Evolutionary conservation across 1,284 basidiomycete species (phyloP), one percentile per base, ranked within the genome.

Genomic region (Porogramme epimiltina): DNA sequence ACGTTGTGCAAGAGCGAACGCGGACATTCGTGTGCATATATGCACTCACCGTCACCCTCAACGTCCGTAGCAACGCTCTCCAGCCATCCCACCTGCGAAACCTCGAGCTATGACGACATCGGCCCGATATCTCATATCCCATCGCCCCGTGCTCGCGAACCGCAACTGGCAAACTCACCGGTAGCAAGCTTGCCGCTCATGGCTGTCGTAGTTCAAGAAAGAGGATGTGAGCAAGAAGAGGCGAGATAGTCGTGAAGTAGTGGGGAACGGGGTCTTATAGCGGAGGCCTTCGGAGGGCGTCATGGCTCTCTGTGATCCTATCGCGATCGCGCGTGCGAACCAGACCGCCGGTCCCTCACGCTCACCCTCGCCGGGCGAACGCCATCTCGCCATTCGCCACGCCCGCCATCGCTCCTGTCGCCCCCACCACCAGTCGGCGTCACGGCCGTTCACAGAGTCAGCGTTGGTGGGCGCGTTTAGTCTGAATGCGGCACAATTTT

Each of bases 131-230:
- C 34, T 31, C 34, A 5, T 16, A 37, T 4, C 15, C 47, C 15
- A 28, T 15, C 49, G 23, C 26, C 16, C 25, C n/a, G 10, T 23
- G 25, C 34, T 8, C 4, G 24, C 28, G n/a, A 31, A 16, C 19
- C 24, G 31, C n/a, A n/a, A 37, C 28, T 8, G 16, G 34, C 8
- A 37, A 5, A 61, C 65, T 54, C 50, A 72, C 70, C 69, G 40
- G 68, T 66, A 36, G 70, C 70, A 24, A 70, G 65, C 52, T 57
- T 66, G 40, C 70, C 70, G 55, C 69, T 70, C 70, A 72, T 72
- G 45, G 31, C 61, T 45, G 48, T 38, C 31, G 47, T 41, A 36
- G 39, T 49, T 28, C 47, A 51, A 44, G 42, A 39, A n/a, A 41
- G 23, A 36, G 24, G 4, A 22, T 16, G 18, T 9, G n/a, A 9